A percentile compares a stretch with the other conserved stretches of the same genome.
These are phyloP conservation scores for Paralagenidium karlingii DNA, from an alignment of 352 stramenopile genomes.

Conservation along the genomic window DNA sequence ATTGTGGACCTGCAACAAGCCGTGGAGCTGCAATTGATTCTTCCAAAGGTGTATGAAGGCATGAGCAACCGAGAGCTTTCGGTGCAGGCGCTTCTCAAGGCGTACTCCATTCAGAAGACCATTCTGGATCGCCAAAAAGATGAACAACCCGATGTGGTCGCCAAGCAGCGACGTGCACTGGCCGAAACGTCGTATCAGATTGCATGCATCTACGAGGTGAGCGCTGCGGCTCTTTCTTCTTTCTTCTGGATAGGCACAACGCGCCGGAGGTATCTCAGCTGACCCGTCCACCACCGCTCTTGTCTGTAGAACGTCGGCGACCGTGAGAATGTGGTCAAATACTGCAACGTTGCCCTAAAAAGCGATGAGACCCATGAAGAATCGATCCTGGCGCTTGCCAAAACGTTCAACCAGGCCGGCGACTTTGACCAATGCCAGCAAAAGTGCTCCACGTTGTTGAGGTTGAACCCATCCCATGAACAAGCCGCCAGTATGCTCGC, in stretches of 20 bases:
- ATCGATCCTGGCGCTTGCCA: conserved; percentile 76
- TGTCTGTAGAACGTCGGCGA: conserved; percentile 7
- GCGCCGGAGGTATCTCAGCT: conserved; percentile 3
- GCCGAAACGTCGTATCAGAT: conserved; percentile 80
- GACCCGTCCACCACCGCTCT: background rate
- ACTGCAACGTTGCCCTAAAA: conserved; percentile 59
- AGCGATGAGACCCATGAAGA: conserved; percentile 71
- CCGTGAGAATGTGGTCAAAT: conserved; percentile 65
- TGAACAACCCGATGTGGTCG: conserved; percentile 68
- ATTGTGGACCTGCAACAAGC: conserved; percentile 52
- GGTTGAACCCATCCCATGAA: conserved; percentile 70
- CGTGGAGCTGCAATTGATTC: conserved; percentile 59
- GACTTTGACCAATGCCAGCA: conserved; percentile 81
- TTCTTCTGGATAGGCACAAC: too few relatives aligned
- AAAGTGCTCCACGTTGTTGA: conserved; percentile 71
- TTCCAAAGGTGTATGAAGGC: conserved; percentile 70
- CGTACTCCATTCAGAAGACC: conserved; percentile 75
- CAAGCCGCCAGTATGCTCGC: conserved; percentile 85
- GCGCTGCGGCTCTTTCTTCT: conserved; percentile 3
- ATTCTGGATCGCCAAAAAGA: conserved; percentile 73
- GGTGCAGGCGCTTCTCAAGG: conserved; percentile 71
- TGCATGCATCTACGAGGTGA: conserved; percentile 45
- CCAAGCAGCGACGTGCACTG: conserved; percentile 52
- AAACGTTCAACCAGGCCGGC: conserved; percentile 45
- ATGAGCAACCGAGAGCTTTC: conserved; percentile 50